Base-by-base conservation (phyloP, 495 filamentous ascomycete genomes). In the Talaromyces borbonicus region DNA sequence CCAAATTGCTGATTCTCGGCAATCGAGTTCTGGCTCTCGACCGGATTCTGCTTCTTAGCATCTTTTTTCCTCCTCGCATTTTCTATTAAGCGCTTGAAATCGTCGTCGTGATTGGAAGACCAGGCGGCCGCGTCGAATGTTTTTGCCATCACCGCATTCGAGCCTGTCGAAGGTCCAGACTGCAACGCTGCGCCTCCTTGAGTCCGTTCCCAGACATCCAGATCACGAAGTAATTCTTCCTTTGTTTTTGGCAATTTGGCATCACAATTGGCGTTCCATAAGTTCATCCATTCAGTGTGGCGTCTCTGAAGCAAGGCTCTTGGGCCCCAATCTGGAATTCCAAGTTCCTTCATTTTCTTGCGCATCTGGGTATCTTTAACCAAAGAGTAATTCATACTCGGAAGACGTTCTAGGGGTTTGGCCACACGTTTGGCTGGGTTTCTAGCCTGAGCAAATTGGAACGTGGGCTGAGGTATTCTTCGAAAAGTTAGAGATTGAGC, bases 201-300 rank as follows among this genome's bases (percentile, higher is more conserved):
- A 0, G 83, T 90, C 24, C 74, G 68, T 55, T 98, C 92, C 90
- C 92, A 96, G 2, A 74, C 54, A 19, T 89, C 82, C 14, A 98
- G 56, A 46, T 95, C 90, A 5, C 73, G 73, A 23, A 92, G 57
- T 5, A 98, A 56, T 38, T 90, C 81, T 3, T 66, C 59, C 52
- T 85, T 87, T 4, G 71, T 63, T 54, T 83, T 83, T 1, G 86
- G 87, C 3, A 61, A 65, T 44, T 72, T 75, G 2, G 87, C 83
- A 59, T 99, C 92, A 61, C 87, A 90, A 52, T 97, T 97, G 11
- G 93, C 87, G 59, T 99, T 99, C 82, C 87, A 96, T 20, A 97
- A 58, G 33, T 90, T 96, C 52, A 90, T 71, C 89, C 89, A 99
- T 65, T 99, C 92, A 1, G 75, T 85, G 52, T 97, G 89, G 47